A percentile compares a stretch with the other conserved stretches of the same genome.
These are phyloP conservation scores for Ramaria rubella DNA, from an alignment of 768 basidiomycete species.

Conservation along the genomic window DNA sequence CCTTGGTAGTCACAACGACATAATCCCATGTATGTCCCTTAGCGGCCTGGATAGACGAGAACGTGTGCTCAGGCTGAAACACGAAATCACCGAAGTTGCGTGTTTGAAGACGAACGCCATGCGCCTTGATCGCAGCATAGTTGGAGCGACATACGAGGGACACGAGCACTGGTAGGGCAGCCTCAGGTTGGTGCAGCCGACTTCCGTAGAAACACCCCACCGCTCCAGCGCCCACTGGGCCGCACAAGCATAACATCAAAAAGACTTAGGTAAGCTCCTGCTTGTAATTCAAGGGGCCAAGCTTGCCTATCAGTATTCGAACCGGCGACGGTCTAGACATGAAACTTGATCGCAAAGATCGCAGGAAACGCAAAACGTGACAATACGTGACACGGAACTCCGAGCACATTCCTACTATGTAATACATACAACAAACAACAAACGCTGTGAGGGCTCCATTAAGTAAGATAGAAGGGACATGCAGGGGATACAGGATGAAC, in stretches of 20 bases:
- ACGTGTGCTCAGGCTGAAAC: slow-evolving; percentile 22
- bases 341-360: not conserved
- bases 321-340: not conserved
- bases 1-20: slow-evolving; percentile 26
- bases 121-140: slow-evolving; percentile 21
- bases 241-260: not conserved
- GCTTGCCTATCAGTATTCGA: slow-evolving; percentile 10
- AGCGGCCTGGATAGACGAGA: slow-evolving; percentile 19
- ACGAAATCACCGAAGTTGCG: slow-evolving; percentile 24
- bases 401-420: too few species aligned
- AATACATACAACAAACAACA: too few species aligned
- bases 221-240: slow-evolving; percentile 24
- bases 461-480: too few species aligned
- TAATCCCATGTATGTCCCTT: slow-evolving; percentile 18
- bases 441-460: too few species aligned
- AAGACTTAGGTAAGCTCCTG: not conserved
- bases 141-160: slow-evolving; percentile 26
- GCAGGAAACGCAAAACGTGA: too few species aligned
- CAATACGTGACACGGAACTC: too few species aligned
- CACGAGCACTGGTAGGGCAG: slow-evolving; percentile 15
- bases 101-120: slow-evolving; percentile 21
- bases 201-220: slow-evolving; percentile 26
- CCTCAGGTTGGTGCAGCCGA: slow-evolving; percentile 18
- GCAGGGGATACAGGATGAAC: too few species aligned
- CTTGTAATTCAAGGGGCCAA: not conserved